phyloP scores from a whole-genome alignment of 2,329 filamentous ascomycete species.

The Zymoseptoria crescenta region DNA sequence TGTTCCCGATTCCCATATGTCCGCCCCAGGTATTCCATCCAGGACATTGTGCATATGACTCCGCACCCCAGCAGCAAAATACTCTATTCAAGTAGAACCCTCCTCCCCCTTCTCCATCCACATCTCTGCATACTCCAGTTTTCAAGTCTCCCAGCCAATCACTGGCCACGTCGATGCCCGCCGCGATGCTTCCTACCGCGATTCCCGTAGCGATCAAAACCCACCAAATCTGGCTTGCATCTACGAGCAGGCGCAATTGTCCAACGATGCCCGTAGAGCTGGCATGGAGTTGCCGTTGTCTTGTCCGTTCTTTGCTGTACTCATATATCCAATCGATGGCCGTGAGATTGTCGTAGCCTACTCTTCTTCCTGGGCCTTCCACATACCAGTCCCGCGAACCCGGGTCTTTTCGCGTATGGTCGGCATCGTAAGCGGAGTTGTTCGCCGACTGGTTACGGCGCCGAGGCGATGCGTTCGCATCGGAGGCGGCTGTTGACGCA shows the following conservation, averaged over 20 bases:
- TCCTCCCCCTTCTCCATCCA: conserved; percentile 59
- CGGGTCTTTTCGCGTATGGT: conserved; percentile 38
- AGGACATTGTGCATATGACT: conserved; percentile 67
- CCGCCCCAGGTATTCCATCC: conserved; percentile 84
- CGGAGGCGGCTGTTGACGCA: conserved; percentile 17
- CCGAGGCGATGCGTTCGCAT: conserved; percentile 25
- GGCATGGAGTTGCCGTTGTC: conserved; percentile 67
- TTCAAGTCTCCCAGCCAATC: conserved; percentile 94
- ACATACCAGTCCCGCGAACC: conserved; percentile 68
- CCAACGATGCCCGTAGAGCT: conserved; percentile 64
- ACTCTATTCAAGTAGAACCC: conserved; percentile 83
- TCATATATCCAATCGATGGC: conserved; percentile 99
- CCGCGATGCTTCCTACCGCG: conserved; percentile 74
- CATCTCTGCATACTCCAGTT: conserved; percentile 72
- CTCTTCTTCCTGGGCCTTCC: conserved; percentile 79
- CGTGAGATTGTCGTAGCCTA: conserved; percentile 91
- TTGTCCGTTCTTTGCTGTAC: conserved; percentile 89
- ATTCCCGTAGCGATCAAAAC: conserved; percentile 80
- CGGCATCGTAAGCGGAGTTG: conserved; percentile 32
- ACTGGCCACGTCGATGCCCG: conserved; percentile 79
- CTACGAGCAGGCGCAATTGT: conserved; percentile 63
- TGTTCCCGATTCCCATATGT: conserved; percentile 59
- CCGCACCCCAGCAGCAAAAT: conserved; percentile 91
- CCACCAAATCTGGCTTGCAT: conserved; percentile 87
- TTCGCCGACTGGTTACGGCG: conserved; percentile 21